phyloP scores from a whole-genome alignment of 768 basidiomycete species.

The Lactifluus hygrophoroides region DNA sequence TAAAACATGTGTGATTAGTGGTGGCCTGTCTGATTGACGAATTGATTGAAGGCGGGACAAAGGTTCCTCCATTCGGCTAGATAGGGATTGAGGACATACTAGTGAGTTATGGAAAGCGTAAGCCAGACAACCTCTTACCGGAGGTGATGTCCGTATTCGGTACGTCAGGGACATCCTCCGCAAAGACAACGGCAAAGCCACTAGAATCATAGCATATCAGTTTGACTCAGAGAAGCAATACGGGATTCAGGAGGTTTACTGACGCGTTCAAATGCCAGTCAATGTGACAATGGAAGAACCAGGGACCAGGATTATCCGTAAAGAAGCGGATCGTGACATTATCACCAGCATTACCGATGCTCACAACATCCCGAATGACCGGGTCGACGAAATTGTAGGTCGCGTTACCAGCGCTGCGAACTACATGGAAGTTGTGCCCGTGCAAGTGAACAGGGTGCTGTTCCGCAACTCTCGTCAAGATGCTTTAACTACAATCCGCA shows the following conservation, averaged over 20 bases:
- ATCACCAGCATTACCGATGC: slow-evolving; percentile 4
- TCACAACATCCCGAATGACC: slow-evolving; percentile 16
- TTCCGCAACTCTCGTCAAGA: not conserved
- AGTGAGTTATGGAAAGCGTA: not conserved
- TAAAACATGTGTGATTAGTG: slow-evolving; percentile 11
- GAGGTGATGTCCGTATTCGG: not conserved
- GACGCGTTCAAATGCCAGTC: slow-evolving; percentile 23
- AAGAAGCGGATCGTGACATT: slow-evolving; percentile 23
- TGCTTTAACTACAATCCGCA: not conserved
- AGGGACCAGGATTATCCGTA: slow-evolving; percentile 26
- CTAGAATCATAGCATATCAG: not conserved
- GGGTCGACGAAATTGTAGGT: slow-evolving; percentile 20
- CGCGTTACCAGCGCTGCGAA: slow-evolving; percentile 15
- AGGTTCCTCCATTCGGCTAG: not conserved
- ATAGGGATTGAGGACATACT: not conserved
- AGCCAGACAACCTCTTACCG: not conserved
- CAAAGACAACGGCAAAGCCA: not conserved
- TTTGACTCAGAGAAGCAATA: not conserved
- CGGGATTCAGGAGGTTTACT: not conserved
- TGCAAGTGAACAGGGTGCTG: slow-evolving; percentile 15
- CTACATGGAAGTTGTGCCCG: slow-evolving; percentile 19
- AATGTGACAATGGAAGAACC: slow-evolving; percentile 27
- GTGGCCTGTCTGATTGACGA: not conserved
- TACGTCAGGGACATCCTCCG: not conserved
- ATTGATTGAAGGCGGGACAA: not conserved